Conservation (phyloP, 345 rosid genomes). For the Aquilaria yunnanensis region DNA sequence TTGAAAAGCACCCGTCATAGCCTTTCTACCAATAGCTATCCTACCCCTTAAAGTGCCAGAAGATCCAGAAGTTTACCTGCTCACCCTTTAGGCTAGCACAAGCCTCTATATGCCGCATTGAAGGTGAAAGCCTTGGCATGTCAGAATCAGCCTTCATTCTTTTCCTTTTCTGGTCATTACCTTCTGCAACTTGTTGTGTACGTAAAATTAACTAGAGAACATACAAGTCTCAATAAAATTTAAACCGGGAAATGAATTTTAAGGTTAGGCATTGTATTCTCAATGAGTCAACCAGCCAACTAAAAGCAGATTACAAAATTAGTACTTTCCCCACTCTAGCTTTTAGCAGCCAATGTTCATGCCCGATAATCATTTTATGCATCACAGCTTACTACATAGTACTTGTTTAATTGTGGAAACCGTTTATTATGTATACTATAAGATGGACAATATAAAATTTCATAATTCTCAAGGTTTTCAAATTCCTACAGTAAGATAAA, state of each 20-base stretch:
- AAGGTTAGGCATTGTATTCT: not conserved
- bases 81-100: slow-evolving; percentile 76
- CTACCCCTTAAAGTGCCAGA: not conserved
- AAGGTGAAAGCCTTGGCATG: slow-evolving; percentile 52
- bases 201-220: slow-evolving; percentile 17
- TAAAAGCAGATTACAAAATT: too few relatives aligned
- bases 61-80: slow-evolving; percentile 49
- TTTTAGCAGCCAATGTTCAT: too few relatives aligned
- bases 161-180: slow-evolving; percentile 68
- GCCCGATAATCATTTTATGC: too few relatives aligned
- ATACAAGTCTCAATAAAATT: not conserved
- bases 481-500: too few relatives aligned
- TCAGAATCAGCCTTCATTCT: slow-evolving; percentile 73
- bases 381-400: too few relatives aligned
- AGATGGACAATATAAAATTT: too few relatives aligned
- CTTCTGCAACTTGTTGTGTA: slow-evolving; percentile 52
- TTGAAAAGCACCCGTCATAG: not conserved
- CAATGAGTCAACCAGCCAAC: not conserved
- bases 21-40: not conserved
- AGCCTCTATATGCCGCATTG: slow-evolving; percentile 65
- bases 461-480: too few relatives aligned
- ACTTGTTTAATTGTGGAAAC: too few relatives aligned
- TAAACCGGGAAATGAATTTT: slow-evolving; percentile 1
- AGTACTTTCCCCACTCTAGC: too few relatives aligned
- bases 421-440: too few relatives aligned